Base-by-base conservation (phyloP, 108 stramenopile species). In the Stephanodiscus triporus region DNA sequence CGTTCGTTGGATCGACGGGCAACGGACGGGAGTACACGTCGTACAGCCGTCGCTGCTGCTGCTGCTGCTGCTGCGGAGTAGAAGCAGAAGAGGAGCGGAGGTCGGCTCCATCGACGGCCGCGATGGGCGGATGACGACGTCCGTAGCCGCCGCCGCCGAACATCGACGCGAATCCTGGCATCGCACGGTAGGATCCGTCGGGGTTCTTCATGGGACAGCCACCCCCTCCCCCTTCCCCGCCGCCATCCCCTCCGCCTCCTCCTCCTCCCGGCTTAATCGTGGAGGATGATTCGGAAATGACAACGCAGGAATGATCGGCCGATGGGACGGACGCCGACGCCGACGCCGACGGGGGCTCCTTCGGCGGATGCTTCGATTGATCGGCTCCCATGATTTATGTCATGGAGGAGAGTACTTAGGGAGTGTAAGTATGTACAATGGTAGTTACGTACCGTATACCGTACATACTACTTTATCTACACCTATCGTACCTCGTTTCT, bases 1-100 rank as follows among this genome's bases (percentile, higher is more conserved):
- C 85, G 72, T 99, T 99, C 22, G 80, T 93, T 23, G 97, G 97
- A 87, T 99, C 94, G n/a, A 75, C 26, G 4, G 66, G 51, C 27
- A 99, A 86, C 3, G 94, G 91, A 73, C 98, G 97, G 70, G 91
- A 92, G 87, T 99, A 99, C 17, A 99, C 99, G 78, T 99, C 97
- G 91, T 96, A 99, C 50, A 82, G n/a, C n/a, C n/a, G n/a, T n/a
- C n/a, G n/a, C n/a, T n/a, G n/a, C n/a, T n/a, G n/a, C n/a, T n/a
- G n/a, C n/a, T n/a, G n/a, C n/a, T n/a, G n/a, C n/a, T n/a, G n/a
- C n/a, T n/a, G n/a, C n/a, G n/a, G n/a, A n/a, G n/a, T n/a, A n/a
- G n/a, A n/a, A n/a, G n/a, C n/a, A n/a, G n/a, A n/a, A n/a, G n/a
- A n/a, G n/a, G n/a, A n/a, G n/a, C n/a, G n/a, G n/a, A n/a, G n/a